phyloP scores from a whole-genome alignment of 352 stramenopile species.

The Phytophthora sp. region DNA sequence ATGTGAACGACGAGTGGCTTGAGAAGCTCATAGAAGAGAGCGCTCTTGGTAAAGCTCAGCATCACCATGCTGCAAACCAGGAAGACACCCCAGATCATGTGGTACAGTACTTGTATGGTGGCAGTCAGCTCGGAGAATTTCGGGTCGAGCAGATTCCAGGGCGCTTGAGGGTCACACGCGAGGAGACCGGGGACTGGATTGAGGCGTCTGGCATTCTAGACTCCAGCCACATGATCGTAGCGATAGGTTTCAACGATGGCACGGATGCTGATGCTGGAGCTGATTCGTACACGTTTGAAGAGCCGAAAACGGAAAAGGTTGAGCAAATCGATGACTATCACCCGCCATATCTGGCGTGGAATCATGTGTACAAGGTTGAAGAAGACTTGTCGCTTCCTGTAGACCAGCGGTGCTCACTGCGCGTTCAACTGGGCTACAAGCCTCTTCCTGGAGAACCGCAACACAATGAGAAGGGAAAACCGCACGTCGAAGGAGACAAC shows the following conservation, averaged over 20 bases:
- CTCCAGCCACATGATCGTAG: slow-evolving; percentile 47
- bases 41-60: neutral
- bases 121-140: slow-evolving; percentile 63
- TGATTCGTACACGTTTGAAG: slow-evolving; percentile 38
- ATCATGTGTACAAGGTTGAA: slow-evolving; percentile 54
- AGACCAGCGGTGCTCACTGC: slow-evolving; percentile 44
- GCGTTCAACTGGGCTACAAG: slow-evolving; percentile 33
- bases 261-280: slow-evolving; percentile 20
- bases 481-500: slow-evolving; percentile 3
- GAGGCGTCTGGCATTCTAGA: slow-evolving; percentile 62
- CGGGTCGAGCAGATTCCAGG: slow-evolving; percentile 65
- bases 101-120: slow-evolving; percentile 59
- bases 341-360: slow-evolving; percentile 40
- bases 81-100: slow-evolving; percentile 17
- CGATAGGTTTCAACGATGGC: slow-evolving; percentile 30
- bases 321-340: slow-evolving; percentile 34
- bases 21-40: slow-evolving; percentile 31
- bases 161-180: slow-evolving; percentile 61
- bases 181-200: slow-evolving; percentile 75
- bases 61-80: slow-evolving; percentile 7
- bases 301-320: slow-evolving; percentile 12
- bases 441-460: slow-evolving; percentile 3
- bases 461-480: slow-evolving; percentile 20
- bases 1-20: slow-evolving; percentile 27
- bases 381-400: slow-evolving; percentile 29